Percentiles rank a stretch among this genome's conserved stretches.
Evolutionary conservation across 345 rosid species (phyloP).

Genomic region (Hevea brasiliensis): DNA sequence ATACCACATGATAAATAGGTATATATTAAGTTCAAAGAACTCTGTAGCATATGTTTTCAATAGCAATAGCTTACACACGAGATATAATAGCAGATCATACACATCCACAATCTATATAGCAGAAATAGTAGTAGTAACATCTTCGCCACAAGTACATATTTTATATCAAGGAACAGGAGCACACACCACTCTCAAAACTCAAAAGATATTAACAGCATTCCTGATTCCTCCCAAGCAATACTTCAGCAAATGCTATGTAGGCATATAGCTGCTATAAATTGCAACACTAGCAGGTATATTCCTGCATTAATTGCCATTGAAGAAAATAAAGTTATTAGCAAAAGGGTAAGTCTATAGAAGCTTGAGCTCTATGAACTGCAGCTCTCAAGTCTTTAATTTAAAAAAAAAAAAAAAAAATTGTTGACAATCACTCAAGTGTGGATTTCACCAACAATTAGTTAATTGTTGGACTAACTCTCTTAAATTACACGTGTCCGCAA

Average conservation of each 20-base stretch:
- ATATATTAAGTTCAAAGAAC: neutral
- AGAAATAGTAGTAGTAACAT: neutral
- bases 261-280: slow-evolving; percentile 11
- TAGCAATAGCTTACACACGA: neutral
- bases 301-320: slow-evolving; percentile 31
- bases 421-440: neutral
- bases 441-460: neutral
- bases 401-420: no score
- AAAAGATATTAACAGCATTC: slow-evolving; percentile 2
- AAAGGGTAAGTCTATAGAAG: neutral
- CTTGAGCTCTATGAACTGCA: no score
- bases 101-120: neutral
- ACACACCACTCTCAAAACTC: neutral
- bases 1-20: neutral
- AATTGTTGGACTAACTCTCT: neutral
- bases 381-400: neutral
- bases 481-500: neutral
- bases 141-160: neutral
- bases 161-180: neutral
- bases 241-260: neutral
- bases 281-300: neutral
- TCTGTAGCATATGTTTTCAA: neutral
- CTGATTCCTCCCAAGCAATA: slow-evolving; percentile 7
- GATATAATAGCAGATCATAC: neutral
- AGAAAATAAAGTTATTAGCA: neutral